Evolutionary conservation across 148 eudicot genomes (phyloP), one percentile per base, ranked within the genome.

Genomic region (Cornus kousa): DNA sequence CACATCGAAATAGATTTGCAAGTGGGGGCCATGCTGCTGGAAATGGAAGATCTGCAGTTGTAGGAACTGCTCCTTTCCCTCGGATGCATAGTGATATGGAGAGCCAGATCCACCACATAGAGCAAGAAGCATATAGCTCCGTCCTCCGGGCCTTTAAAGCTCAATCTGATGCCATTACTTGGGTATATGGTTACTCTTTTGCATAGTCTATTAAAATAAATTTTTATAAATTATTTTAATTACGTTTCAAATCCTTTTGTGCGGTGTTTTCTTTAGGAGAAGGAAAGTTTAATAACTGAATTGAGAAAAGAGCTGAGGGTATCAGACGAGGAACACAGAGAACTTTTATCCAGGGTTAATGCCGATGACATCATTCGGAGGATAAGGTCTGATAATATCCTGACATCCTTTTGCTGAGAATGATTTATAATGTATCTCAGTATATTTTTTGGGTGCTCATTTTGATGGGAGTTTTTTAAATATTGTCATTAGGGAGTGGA

Each of bases 81-180:
- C 82, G 90, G 81, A 85, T 89, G 84, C 88, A 87, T 66, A 84
- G 68, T 80, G 97, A 94, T 69, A 94, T 94, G 97, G 97, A 90
- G 77, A 81, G 87, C 24, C 92, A 94, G 77, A 92, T 94, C 76
- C 98, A 94, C 86, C 84, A 83, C 39, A 86, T 90, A 84, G 98
- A 94, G 80, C 93, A 92, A 82, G 98, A 94, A 80, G 98, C 98
- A 43, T 94, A 94, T 83, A 83, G 85, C 81, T 87, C 94, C 55
- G 92, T 94, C 73, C 83, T 94, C 60, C 85, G 95, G 66, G 97
- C 98, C 67, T 94, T 94, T 77, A 91, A 92, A 87, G 97, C 97
- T 72, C 98, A 92, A 83, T 91, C 95, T 13, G 95, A 92, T 82
- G 97, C 97, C 78, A 86, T 94, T 87, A 77, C 95, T 81, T 92